Base-by-base conservation (phyloP, 2,329 filamentous ascomycete genomes). In the Fusarium newnesense region DNA sequence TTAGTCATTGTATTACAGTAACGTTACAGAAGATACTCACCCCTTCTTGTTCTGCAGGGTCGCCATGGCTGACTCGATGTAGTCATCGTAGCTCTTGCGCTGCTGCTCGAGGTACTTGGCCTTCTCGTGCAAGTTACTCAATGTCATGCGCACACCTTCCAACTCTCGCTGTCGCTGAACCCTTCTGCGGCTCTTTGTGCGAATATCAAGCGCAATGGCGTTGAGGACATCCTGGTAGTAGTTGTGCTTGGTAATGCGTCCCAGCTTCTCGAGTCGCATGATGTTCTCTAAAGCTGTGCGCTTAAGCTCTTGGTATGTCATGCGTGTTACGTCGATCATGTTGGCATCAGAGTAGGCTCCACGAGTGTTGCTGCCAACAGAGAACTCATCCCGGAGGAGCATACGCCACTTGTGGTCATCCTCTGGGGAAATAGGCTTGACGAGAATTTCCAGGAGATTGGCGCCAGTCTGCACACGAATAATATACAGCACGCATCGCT, bases 151-250 rank as follows among this genome's bases (percentile, higher is more conserved):
- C 28, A 96, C 94, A 49, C 92, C 92, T 76, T 99, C 96, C 43
- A 98, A 83, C 82, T 99, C 96, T 53, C 94, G 92, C 80, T 97
- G 93, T 66, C 96, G 90, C 82, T 99, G 96, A 49, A 99, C 92
- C 64, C 96, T 90, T 65, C 97, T 91, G 43, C 95, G 92, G 83
- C 97, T 97, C 88, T 99, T 99, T 69, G 95, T 97, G 50, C 97
- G 93, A 80, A 99, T 99, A 80, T 99, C 96, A 64, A 97, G 89
- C 5, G 96, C 96, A 78, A 99, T 98, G 71, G 95, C 94, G 80
- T 99, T 99, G 74, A 99, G 89, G n/a, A 99, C 89, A 80, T 99
- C 96, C 83, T 99, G 96, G 83, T 98, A 99, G 80, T 94, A 91
- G 82, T 99, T 98, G 79, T 95, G 87, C 80, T 90, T 90, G n/a